Base-by-base conservation (phyloP, 202 grass and related monocot genomes). In the Zizania palustris region DNA sequence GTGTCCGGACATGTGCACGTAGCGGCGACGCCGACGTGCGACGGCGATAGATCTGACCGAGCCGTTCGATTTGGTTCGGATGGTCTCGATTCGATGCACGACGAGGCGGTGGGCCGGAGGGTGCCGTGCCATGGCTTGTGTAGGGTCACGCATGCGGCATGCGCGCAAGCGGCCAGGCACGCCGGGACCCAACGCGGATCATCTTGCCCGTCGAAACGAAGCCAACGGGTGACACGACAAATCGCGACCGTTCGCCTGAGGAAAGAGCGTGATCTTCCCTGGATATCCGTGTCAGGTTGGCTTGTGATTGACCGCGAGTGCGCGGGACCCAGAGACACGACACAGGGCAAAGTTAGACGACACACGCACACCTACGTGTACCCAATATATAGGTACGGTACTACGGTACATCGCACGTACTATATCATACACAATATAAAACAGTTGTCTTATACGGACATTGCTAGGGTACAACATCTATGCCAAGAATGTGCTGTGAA, bases 261-360 rank as follows among this genome's bases (percentile, higher is more conserved):
- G 28, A 28, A 36, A 14, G 20, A 22, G 20, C 13, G 45, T 71
- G 57, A 84, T 77, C 73, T 43, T 14, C 57, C 16, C 45, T 65
- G 20, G 35, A 77, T 71, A 71, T 71, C 45, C 7, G 22, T 36
- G 65, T 84, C 81, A 70, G 57, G 73, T 76, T 45, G 56, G 73
- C 45, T 81, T 16, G 63, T 77, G 35, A 63, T 71, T 83, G 72
- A 14, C 9, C 19, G 9, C 3, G 45, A 69, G 72, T 1, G 64
- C 12, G 72, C 51, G 6, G 42, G 35, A 5, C 33, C 44, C 53
- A 1, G 5, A 6, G 28, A 18, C 19, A 4, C 0, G 44, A 21
- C 15, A 33, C 4, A 0, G 9, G 44, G 53, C 64, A 62, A 69
- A 19, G 39, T 41, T 55, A 55, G 46, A 28, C 28, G 28, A 28